Evolutionary conservation across 208 protist species (phyloP).

Genomic region (Blastocrithidia nonstop): DNA sequence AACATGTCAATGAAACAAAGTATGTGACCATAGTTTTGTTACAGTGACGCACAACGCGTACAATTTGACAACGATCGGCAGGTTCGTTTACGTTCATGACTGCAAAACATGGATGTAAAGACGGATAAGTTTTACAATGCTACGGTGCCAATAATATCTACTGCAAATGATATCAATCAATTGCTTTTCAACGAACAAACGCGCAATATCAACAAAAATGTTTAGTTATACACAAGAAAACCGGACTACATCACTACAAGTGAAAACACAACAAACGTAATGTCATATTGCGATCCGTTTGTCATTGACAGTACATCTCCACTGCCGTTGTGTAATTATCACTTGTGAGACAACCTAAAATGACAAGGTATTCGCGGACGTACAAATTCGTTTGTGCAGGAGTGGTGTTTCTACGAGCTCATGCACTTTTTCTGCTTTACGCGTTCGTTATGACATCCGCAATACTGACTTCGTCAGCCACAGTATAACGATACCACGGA

Average conservation of each 20-base stretch:
- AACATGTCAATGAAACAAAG: constrained; percentile 70
- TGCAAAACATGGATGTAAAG: background rate
- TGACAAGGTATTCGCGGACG: constrained; percentile 48
- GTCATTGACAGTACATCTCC: background rate
- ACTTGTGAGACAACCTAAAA: constrained; percentile 54
- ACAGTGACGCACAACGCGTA: constrained; percentile 9
- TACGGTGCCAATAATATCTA: too few species aligned
- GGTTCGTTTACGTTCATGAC: too few species aligned
- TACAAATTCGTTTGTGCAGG: constrained; percentile 45
- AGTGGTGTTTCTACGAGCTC: constrained; percentile 50
- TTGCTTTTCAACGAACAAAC: background rate
- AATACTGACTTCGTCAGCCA: constrained; percentile 44
- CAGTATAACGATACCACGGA: too few species aligned
- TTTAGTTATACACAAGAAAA: background rate
- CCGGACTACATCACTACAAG: constrained; percentile 2
- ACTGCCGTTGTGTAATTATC: constrained; percentile 20
- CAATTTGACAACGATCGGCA: constrained; percentile 1
- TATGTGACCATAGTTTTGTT: constrained; percentile 74
- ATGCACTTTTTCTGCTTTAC: constrained; percentile 76
- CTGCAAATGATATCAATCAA: too few species aligned
- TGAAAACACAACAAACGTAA: background rate
- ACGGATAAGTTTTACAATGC: background rate
- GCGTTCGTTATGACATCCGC: constrained; percentile 59
- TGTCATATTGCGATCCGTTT: background rate
- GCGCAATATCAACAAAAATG: background rate